Base-by-base conservation (phyloP, 2,329 filamentous ascomycete genomes). In the Claviceps arundinis region DNA sequence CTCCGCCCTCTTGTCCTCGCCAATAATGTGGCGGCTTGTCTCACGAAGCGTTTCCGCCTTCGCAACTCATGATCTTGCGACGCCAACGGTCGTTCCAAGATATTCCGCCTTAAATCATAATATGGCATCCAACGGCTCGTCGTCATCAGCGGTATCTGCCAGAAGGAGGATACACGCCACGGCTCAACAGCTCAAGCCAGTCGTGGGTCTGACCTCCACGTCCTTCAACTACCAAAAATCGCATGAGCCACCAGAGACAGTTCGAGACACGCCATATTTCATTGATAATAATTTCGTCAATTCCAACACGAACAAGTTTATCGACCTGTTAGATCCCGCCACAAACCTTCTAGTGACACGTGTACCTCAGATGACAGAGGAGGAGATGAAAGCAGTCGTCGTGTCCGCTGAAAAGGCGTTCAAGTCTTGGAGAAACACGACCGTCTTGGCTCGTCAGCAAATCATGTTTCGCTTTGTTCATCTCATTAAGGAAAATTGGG, bases 381-480 rank as follows among this genome's bases (percentile, higher is more conserved):
- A 72, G 53, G 87, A 93, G 73, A 78, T 93, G 61, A 77, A 78
- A 67, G 83, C 84, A 14, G 84, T 82, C 6, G 85, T 90, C 2
- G 84, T 80, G 58, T 87, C 84, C 64, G 87, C 87, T 4, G 72
- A 85, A 70, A 82, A 80, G 69, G 87, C 87, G 1, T 91, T 88
- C 66, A 78, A 82, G 57, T 73, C 73, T 49, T 93, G 87, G 87
- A 80, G 74, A 60, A 74, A 76, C 57, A 90, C 81, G 26, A 87
- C 81, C 64, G 73, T 91, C 57, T 75, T 93, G 58, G 73, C 78
- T 56, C 77, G 87, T 56, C 87, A 93, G 74, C 81, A 87, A 71
- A 84, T 91, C 70, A 89, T 91, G 85, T 91, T 93, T 76, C 85
- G 85, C 68, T 89, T 89, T 62, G 85, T 89, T 37, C 76, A 77